phyloP scores from a whole-genome alignment of 441 rosid species.

The Adansonia gregorii region DNA sequence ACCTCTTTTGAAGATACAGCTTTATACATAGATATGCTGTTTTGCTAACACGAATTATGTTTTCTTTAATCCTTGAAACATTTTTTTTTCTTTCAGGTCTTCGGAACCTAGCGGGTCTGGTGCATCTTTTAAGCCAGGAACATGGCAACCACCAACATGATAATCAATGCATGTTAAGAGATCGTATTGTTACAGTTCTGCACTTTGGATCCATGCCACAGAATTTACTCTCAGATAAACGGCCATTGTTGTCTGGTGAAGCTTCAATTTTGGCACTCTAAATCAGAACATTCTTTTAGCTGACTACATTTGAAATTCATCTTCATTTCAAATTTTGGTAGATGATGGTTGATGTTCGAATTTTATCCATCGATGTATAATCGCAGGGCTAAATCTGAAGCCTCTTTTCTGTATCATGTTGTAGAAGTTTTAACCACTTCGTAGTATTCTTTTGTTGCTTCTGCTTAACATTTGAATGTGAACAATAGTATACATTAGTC shows the following conservation, averaged over 20 bases:
- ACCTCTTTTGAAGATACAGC: not conserved
- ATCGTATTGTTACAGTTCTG: not conserved
- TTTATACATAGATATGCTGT: not conserved
- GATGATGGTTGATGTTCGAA: not conserved
- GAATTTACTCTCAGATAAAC: slow-evolving; percentile 20
- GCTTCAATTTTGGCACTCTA: slow-evolving; percentile 5
- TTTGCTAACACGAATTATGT: not conserved
- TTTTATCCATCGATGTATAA: not conserved
- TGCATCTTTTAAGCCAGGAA: slow-evolving; percentile 73
- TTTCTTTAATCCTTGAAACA: not conserved
- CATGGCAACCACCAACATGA: slow-evolving; percentile 91
- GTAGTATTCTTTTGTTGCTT: not conserved
- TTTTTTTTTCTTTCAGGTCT: slow-evolving; percentile 52
- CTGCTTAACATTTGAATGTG: not conserved
- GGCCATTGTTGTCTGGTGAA: not conserved
- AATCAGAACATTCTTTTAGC: not conserved
- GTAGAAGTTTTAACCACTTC: not conserved
- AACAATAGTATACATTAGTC: not conserved
- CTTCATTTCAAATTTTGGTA: not conserved
- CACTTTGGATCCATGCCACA: slow-evolving; percentile 8
- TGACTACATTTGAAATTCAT: not conserved
- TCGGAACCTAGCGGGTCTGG: slow-evolving; percentile 89
- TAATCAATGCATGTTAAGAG: slow-evolving; percentile 11
- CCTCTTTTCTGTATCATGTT: not conserved
- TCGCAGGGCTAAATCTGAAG: not conserved